Evolutionary conservation across 371 early-diverging fungal genomes (phyloP).

Genomic region (Sporodiniella umbellata): DNA sequence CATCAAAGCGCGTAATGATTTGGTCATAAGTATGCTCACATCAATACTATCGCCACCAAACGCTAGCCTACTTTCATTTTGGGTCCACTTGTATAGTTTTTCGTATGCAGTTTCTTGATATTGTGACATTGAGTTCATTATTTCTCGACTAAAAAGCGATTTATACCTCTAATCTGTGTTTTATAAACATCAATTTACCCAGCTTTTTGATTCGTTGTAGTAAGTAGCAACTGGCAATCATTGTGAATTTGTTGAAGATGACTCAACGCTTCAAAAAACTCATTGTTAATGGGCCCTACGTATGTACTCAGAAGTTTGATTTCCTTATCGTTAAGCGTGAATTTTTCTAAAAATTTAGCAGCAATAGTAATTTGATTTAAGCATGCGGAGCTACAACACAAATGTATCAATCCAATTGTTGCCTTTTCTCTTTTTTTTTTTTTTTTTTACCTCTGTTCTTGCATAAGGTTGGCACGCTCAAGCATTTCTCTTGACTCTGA

Average conservation of each 20-base stretch:
- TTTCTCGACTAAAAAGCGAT: conserved; percentile 56
- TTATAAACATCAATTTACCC: conserved; percentile 47
- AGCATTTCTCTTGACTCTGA: conserved; percentile 59
- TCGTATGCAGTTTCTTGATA: conserved; percentile 77
- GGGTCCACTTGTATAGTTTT: conserved; percentile 79
- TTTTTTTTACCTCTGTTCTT: conserved; percentile 52
- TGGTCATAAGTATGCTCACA: conserved; percentile 60
- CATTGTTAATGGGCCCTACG: conserved; percentile 47
- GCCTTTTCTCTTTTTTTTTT: no score
- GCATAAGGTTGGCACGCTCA: conserved; percentile 63
- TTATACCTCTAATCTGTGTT: no score
- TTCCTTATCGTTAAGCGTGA: conserved; percentile 68
- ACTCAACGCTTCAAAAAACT: conserved; percentile 73
- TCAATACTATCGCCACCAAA: conserved; percentile 76
- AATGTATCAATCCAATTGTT: neutral
- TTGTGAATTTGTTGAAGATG: conserved; percentile 70
- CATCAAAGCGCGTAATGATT: conserved; percentile 69
- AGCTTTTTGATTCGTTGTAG: conserved; percentile 73
- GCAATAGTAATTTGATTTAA: conserved; percentile 48
- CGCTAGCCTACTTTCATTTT: conserved; percentile 60
- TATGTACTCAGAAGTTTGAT: conserved; percentile 53
- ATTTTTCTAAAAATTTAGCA: conserved; percentile 65
- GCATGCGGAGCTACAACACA: conserved; percentile 39
- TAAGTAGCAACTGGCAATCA: conserved; percentile 76
- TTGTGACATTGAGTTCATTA: conserved; percentile 71